These are phyloP conservation scores for Crithidia bombi DNA, from an alignment of 208 protist genomes.

Conservation along the genomic window DNA sequence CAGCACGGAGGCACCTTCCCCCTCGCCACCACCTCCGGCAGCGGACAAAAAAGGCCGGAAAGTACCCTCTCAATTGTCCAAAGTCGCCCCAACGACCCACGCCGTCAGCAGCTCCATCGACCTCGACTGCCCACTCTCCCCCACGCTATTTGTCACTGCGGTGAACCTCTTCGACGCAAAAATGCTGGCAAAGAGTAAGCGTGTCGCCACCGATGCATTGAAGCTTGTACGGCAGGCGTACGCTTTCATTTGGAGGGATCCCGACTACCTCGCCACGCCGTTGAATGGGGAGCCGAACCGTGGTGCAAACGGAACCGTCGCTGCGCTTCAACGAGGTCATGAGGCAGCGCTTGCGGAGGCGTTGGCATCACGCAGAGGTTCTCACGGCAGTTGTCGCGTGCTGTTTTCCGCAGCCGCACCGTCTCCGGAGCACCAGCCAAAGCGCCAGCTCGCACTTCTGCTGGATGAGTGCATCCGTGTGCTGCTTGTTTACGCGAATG, in stretches of 20 bases:
- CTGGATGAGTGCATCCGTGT: constrained; percentile 73
- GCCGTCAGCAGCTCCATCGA: constrained; percentile 37
- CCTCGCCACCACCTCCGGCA: not conserved
- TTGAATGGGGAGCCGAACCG: constrained; percentile 26
- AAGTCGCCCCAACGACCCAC: not conserved
- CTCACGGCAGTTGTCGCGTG: constrained; percentile 4
- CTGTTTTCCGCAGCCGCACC: constrained; percentile 40
- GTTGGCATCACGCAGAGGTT: not conserved
- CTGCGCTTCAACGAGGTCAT: not conserved
- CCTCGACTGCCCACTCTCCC: constrained; percentile 59
- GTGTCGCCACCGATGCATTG: constrained; percentile 60
- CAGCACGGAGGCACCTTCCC: not conserved
- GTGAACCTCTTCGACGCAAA: constrained; percentile 80
- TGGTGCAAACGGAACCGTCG: not conserved
- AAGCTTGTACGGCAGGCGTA: constrained; percentile 79
- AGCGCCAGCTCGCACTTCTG: constrained; percentile 38
- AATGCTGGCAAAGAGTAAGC: constrained; percentile 54
- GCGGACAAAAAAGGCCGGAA: not conserved
- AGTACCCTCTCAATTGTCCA: not conserved
- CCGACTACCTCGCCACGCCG: constrained; percentile 24
- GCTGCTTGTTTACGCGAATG: constrained; percentile 86
- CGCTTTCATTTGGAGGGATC: constrained; percentile 69
- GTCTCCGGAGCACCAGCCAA: constrained; percentile 40
- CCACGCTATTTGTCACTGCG: constrained; percentile 56
- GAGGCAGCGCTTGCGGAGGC: not conserved